Evolutionary conservation across 2,329 filamentous ascomycete genomes (phyloP), one percentile per base, ranked within the genome.

Genomic region (Pseudocercospora vitis): DNA sequence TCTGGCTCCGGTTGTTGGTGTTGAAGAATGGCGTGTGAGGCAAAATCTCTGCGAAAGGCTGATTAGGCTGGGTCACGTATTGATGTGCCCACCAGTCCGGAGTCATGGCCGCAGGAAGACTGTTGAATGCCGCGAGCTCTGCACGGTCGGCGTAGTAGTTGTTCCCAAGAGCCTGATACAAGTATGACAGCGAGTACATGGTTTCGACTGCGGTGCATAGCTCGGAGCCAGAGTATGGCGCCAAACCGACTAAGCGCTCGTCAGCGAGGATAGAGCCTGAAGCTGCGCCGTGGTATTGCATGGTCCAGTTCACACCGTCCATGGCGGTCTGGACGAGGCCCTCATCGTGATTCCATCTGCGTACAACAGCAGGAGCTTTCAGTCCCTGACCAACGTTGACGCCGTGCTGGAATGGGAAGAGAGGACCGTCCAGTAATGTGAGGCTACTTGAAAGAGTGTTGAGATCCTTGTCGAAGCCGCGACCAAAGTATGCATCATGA

Each of bases 41-140:
- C 14, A 81, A 67, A 14, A 73, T 71, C 44, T 73, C 67, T 6
- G 76, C 71, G 63, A 74, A 76, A 2, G 79, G 78, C 59, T 81
- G 78, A 57, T 83, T 83, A 0, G 76, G 74, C 59, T 81, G 73
- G 2, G 73, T 69, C 51, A 83, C 73, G 57, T 83, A 83, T 63
- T 82, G 78, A 61, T 78, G 79, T 19, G 73, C 73, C 80, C 80
- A 83, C 73, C 78, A 80, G 58, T 81, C 75, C 1, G 74, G 72
- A 14, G 75, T 76, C 23, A 81, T 62, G 57, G 76, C 76, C 3
- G 72, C 77, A 0, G 81, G 80, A 2, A 83, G 64, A 1, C 79
- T 77, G 57, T 83, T 83, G 70, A 80, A 83, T 3, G 79, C 77
- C 6, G 76, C 72, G 7, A 73, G 65, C 58, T 83, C 81, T 6